These are phyloP conservation scores for Neobulgaria alba DNA, from an alignment of 2,329 filamentous ascomycete genomes.

Conservation along the genomic window DNA sequence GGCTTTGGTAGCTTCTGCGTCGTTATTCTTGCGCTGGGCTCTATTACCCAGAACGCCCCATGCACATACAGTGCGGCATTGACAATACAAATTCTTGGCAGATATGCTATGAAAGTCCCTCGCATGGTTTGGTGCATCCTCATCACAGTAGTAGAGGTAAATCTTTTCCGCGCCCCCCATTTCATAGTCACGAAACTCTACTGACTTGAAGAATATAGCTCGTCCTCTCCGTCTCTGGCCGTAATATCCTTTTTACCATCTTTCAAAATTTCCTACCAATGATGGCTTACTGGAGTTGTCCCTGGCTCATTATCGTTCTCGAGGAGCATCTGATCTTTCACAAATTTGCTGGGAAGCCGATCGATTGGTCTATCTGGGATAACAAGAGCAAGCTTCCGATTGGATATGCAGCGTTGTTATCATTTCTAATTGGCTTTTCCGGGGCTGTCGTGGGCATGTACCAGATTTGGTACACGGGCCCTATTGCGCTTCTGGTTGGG, in stretches of 20 bases:
- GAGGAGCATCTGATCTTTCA: conserved; percentile 55
- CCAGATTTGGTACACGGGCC: conserved; percentile 60
- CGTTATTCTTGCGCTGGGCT: conserved; percentile 52
- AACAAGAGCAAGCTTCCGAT: conserved; percentile 48
- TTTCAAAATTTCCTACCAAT: conserved; percentile 60
- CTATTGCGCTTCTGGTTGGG: conserved; percentile 24
- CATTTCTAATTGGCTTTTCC: conserved; percentile 56
- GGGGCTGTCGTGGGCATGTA: conserved; percentile 58
- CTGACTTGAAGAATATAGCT: neutral
- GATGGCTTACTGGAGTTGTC: conserved; percentile 61
- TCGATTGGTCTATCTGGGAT: conserved; percentile 37
- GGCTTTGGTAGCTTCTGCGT: conserved; percentile 57
- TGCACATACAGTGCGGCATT: conserved; percentile 55
- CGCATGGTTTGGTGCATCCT: conserved; percentile 40
- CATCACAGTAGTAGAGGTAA: conserved; percentile 12
- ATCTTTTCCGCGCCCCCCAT: neutral
- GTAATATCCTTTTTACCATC: conserved; percentile 49
- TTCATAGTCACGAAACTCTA: neutral
- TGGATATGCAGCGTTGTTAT: conserved; percentile 49
- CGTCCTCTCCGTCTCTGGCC: conserved; percentile 35
- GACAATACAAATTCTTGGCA: conserved; percentile 56
- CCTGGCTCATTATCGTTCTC: conserved; percentile 52
- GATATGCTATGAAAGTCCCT: conserved; percentile 46
- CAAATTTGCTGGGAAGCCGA: conserved; percentile 42
- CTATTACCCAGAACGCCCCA: conserved; percentile 55